phyloP scores from a whole-genome alignment of 2,329 filamentous ascomycete species.

The Pseudovirgaria hyperparasitica region DNA sequence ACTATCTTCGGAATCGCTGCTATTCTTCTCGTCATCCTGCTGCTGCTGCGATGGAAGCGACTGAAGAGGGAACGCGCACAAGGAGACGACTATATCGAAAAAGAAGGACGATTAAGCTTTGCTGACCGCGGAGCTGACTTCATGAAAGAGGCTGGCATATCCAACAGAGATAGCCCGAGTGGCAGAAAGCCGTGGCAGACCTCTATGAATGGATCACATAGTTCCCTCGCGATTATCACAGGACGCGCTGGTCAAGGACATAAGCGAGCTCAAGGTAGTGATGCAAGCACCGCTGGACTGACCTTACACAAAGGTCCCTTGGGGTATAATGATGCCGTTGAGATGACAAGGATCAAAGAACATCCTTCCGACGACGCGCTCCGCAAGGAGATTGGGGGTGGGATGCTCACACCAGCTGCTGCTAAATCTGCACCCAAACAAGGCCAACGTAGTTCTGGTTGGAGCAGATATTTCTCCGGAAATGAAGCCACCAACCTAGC shows the following conservation, averaged over 20 bases:
- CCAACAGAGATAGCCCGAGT: conserved; percentile 13
- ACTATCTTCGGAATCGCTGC: conserved; percentile 63
- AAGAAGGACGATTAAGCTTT: conserved; percentile 34
- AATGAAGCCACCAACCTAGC: conserved; percentile 46
- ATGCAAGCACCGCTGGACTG: conserved; percentile 46
- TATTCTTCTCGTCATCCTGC: conserved; percentile 58
- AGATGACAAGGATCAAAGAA: conserved; percentile 33
- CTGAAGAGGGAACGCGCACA: conserved; percentile 46
- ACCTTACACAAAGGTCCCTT: conserved; percentile 40
- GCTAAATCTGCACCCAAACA: conserved; percentile 9
- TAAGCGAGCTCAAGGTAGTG: conserved; percentile 37
- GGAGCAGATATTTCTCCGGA: conserved; percentile 68
- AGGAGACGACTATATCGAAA: conserved; percentile 40
- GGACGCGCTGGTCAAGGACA: conserved; percentile 42
- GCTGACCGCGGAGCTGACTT: conserved; percentile 38
- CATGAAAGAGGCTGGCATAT: conserved; percentile 38
- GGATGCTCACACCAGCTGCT: conserved; percentile 7
- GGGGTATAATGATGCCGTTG: conserved; percentile 28
- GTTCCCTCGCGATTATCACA: conserved; percentile 35
- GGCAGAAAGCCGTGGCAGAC: conserved; percentile 15
- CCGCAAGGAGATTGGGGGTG: too few species aligned
- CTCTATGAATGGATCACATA: conserved; percentile 22
- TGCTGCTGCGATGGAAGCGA: conserved; percentile 50
- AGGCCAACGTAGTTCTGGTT: conserved; percentile 49
- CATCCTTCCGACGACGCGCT: conserved; percentile 13